Conservation (phyloP, 2,329 filamentous ascomycete species). For the Ascochyta lentis region DNA sequence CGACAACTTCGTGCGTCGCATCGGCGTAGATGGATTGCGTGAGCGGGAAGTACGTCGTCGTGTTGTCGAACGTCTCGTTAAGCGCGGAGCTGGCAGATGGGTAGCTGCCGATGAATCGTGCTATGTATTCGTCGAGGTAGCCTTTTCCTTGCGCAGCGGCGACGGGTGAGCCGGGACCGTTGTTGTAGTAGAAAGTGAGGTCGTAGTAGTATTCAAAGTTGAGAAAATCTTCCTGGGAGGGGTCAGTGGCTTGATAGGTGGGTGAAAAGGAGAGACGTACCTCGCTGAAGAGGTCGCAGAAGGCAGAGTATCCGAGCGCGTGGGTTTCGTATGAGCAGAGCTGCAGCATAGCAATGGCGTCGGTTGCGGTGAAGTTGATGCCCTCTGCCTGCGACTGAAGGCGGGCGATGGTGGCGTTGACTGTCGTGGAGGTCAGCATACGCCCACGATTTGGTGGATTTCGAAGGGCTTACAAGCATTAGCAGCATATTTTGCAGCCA, state of each 20-base stretch:
- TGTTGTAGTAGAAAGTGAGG: slow-evolving; percentile 48
- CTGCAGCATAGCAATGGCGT: slow-evolving; percentile 52
- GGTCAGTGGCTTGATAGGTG: not conserved
- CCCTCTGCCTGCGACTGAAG: slow-evolving; percentile 37
- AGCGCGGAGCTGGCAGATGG: slow-evolving; percentile 29
- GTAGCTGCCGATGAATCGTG: slow-evolving; percentile 35
- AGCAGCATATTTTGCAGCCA: slow-evolving; percentile 31
- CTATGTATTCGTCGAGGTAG: slow-evolving; percentile 40
- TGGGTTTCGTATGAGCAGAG: slow-evolving; percentile 44
- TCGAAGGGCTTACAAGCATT: slow-evolving; percentile 25
- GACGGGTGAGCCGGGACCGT: slow-evolving; percentile 39
- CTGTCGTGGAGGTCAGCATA: not conserved
- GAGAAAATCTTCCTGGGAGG: slow-evolving; percentile 47
- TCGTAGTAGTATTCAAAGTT: slow-evolving; percentile 56
- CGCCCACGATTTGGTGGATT: not conserved
- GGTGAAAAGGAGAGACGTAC: not conserved
- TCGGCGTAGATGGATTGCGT: slow-evolving; percentile 53
- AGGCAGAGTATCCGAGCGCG: slow-evolving; percentile 53
- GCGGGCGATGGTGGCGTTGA: slow-evolving; percentile 38
- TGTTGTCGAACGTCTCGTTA: slow-evolving; percentile 49
- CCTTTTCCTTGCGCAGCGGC: slow-evolving; percentile 44
- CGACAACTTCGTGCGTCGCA: slow-evolving; percentile 54
- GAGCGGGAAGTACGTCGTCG: slow-evolving; percentile 52
- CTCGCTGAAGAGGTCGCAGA: slow-evolving; percentile 52
- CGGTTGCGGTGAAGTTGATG: slow-evolving; percentile 42